A percentile compares a stretch with the other conserved stretches of the same genome.
These are phyloP conservation scores for Fraxinus sp. DNA, from an alignment of 305 asterid species.

Conservation along the genomic window DNA sequence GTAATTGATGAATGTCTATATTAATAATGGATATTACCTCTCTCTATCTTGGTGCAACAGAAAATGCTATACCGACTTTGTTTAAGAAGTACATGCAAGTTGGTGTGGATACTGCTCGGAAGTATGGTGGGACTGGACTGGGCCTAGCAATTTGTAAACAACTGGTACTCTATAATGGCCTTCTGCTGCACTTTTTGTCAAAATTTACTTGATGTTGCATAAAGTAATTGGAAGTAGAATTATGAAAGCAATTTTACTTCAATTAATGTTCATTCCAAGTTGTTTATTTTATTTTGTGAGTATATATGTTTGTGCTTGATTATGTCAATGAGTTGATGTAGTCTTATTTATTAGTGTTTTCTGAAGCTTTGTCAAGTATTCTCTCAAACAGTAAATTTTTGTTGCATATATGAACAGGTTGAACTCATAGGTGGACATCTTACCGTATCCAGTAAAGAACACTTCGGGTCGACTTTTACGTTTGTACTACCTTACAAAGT, in stretches of 20 bases:
- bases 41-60: conserved; percentile 38
- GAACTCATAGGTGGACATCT: conserved; percentile 97
- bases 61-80: conserved; percentile 65
- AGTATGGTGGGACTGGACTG: conserved; percentile 95
- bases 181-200: neutral
- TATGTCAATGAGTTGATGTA: neutral
- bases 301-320: neutral
- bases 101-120: conserved; percentile 85
- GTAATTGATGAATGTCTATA: neutral
- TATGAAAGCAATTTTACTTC: neutral
- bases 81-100: conserved; percentile 96
- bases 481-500: conserved; percentile 75
- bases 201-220: neutral
- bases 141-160: conserved; percentile 94
- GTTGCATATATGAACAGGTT: conserved; percentile 46
- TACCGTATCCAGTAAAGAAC: conserved; percentile 68
- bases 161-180: conserved; percentile 45
- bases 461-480: conserved; percentile 77
- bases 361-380: neutral
- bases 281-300: neutral
- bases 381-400: neutral
- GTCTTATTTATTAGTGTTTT: neutral
- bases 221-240: neutral
- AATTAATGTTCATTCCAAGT: neutral
- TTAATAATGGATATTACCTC: neutral